These are phyloP conservation scores for Kokia cookei DNA, from an alignment of 441 rosid genomes.

Conservation along the genomic window DNA sequence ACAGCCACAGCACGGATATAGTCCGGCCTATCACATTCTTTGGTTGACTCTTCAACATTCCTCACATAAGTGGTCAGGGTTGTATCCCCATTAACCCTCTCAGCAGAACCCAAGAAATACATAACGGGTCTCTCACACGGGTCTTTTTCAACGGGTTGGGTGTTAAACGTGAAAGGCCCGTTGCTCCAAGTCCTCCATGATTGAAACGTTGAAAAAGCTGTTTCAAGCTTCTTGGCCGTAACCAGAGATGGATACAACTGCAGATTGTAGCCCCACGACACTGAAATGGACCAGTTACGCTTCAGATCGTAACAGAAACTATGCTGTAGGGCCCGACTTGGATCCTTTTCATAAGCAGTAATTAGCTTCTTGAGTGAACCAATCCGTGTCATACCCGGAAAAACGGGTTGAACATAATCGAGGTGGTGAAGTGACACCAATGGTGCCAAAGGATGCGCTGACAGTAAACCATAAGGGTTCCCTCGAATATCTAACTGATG, in stretches of 20 bases:
- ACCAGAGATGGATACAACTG: constrained; percentile 52
- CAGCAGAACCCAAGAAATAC: constrained; percentile 46
- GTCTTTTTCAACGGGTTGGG: constrained; percentile 41
- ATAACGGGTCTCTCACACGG: constrained; percentile 57
- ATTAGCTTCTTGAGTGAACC: constrained; percentile 48
- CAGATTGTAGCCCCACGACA: constrained; percentile 80
- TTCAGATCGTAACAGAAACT: constrained; percentile 58
- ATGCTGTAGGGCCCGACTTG: constrained; percentile 61
- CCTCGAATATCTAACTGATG: constrained; percentile 95
- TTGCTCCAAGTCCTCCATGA: constrained; percentile 60
- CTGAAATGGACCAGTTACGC: constrained; percentile 65
- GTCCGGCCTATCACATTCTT: constrained; percentile 26
- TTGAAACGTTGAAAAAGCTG: constrained; percentile 51
- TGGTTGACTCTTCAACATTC: constrained; percentile 16
- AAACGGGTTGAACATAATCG: constrained; percentile 52
- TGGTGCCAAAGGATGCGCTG: constrained; percentile 79
- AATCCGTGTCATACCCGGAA: constrained; percentile 36
- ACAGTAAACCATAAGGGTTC: constrained; percentile 62
- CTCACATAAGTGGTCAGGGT: constrained; percentile 49
- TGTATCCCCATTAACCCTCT: constrained; percentile 19
- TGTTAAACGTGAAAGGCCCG: constrained; percentile 63
- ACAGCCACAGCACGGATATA: constrained; percentile 27
- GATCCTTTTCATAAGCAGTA: constrained; percentile 44
- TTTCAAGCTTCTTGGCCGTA: constrained; percentile 46
- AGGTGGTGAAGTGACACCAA: constrained; percentile 81